Conservation (phyloP, 192 early-diverging fungal species). For the Dispira simplex region DNA sequence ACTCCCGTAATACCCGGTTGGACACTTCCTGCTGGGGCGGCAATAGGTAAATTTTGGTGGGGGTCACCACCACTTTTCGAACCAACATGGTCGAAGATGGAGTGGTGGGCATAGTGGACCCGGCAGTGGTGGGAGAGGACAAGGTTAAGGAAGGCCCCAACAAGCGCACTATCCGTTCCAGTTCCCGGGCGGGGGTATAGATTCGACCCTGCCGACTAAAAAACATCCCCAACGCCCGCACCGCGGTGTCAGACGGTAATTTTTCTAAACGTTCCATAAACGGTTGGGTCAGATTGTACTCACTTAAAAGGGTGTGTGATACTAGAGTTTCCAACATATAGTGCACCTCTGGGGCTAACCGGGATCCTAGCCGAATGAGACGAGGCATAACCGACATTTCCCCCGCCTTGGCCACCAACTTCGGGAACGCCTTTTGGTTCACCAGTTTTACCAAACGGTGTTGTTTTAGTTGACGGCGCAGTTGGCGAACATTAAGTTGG, state of each 20-base stretch:
- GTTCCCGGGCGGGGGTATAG: background rate
- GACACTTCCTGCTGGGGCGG: constrained; percentile 46
- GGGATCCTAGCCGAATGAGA: background rate
- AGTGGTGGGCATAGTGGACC: background rate
- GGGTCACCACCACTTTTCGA: constrained; percentile 46
- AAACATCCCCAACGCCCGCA: background rate
- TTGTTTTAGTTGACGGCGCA: background rate
- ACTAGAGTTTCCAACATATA: background rate
- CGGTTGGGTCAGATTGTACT: background rate
- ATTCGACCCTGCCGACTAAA: background rate
- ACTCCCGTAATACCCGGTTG: constrained; percentile 60
- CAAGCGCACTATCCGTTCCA: background rate
- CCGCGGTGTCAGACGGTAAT: background rate
- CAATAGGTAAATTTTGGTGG: constrained; percentile 43
- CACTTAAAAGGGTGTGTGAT: background rate
- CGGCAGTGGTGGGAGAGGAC: background rate
- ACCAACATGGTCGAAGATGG: constrained; percentile 17
- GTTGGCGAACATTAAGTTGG: background rate
- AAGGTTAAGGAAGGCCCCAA: background rate
- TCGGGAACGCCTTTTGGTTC: too few relatives aligned
- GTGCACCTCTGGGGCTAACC: background rate
- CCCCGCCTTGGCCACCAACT: background rate
- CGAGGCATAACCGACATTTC: background rate
- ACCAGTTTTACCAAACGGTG: too few relatives aligned
- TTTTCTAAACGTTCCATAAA: background rate